Evolutionary conservation across 345 rosid species (phyloP).

Genomic region (Firmiana major): DNA sequence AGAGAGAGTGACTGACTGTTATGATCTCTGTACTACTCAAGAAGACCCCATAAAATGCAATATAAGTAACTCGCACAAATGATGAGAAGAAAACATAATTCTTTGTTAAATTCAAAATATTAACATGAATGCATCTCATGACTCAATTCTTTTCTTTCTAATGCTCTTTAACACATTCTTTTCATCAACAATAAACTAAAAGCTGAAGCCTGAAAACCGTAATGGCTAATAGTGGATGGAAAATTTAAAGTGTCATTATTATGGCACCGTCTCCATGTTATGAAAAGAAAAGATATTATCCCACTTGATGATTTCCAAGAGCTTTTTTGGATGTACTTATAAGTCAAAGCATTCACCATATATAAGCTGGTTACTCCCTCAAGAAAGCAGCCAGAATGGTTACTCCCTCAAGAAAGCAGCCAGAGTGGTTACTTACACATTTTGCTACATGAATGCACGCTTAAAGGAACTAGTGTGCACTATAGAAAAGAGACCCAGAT

Average conservation of each 20-base stretch:
- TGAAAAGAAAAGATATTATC: neutral
- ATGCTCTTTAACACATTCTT: neutral
- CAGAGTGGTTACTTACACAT: neutral
- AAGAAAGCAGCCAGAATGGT: no score
- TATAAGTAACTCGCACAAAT: neutral
- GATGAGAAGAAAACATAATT: neutral
- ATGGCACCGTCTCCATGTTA: no score
- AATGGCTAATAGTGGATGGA: neutral
- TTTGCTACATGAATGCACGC: neutral
- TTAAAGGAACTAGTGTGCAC: constrained; percentile 6
- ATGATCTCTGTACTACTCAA: neutral
- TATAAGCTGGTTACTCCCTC: no score
- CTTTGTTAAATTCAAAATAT: neutral
- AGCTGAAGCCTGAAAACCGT: neutral
- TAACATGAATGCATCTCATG: neutral
- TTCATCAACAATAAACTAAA: neutral
- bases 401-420: neutral
- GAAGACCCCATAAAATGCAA: neutral
- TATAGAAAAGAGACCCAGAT: constrained; percentile 48
- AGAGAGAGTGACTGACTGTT: no score
- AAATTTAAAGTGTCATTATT: neutral
- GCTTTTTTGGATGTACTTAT: neutral
- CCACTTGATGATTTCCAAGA: no score
- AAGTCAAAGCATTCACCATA: neutral
- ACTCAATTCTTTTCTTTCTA: neutral